Percentiles rank a stretch among this genome's conserved stretches.
phyloP scores from a whole-genome alignment of 495 filamentous ascomycete genomes.

The Talaromyces wortmannii region DNA sequence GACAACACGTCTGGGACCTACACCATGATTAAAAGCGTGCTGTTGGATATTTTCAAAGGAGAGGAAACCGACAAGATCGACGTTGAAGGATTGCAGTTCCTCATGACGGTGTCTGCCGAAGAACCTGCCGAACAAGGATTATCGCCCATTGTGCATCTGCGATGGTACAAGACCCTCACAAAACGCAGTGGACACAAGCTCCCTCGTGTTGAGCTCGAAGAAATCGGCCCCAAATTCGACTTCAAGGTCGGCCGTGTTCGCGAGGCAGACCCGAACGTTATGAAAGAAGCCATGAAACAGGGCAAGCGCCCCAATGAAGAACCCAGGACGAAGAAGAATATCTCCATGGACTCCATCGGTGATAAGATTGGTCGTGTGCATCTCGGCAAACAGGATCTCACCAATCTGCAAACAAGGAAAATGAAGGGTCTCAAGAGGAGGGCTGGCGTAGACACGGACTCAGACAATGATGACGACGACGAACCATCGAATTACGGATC shows the following conservation, averaged over 20 bases:
- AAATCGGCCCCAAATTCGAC: slow-evolving; percentile 93
- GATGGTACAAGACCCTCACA: slow-evolving; percentile 77
- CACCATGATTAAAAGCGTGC: slow-evolving; percentile 76
- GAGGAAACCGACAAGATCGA: slow-evolving; percentile 70
- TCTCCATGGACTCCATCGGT: slow-evolving; percentile 81
- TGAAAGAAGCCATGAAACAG: slow-evolving; percentile 89
- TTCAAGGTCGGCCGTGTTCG: slow-evolving; percentile 78
- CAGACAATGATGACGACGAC: slow-evolving; percentile 13
- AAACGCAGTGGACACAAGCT: slow-evolving; percentile 80
- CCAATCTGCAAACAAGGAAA: slow-evolving; percentile 87
- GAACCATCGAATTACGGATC: neutral
- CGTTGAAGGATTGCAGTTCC: slow-evolving; percentile 88
- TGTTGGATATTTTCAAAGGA: slow-evolving; percentile 86
- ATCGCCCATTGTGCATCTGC: slow-evolving; percentile 69
- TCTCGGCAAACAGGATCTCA: slow-evolving; percentile 83
- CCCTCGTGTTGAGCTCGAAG: slow-evolving; percentile 86
- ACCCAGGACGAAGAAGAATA: slow-evolving; percentile 84
- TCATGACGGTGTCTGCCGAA: slow-evolving; percentile 71
- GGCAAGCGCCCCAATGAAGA: slow-evolving; percentile 56
- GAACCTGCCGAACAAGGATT: slow-evolving; percentile 55
- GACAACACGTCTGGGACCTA: slow-evolving; percentile 65
- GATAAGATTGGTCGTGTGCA: slow-evolving; percentile 96
- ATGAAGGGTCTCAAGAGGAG: slow-evolving; percentile 97
- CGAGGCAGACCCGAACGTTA: slow-evolving; percentile 64
- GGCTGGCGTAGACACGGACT: slow-evolving; percentile 45